phyloP scores from a whole-genome alignment of 768 basidiomycete species.

The Rhizopogon salebrosus region DNA sequence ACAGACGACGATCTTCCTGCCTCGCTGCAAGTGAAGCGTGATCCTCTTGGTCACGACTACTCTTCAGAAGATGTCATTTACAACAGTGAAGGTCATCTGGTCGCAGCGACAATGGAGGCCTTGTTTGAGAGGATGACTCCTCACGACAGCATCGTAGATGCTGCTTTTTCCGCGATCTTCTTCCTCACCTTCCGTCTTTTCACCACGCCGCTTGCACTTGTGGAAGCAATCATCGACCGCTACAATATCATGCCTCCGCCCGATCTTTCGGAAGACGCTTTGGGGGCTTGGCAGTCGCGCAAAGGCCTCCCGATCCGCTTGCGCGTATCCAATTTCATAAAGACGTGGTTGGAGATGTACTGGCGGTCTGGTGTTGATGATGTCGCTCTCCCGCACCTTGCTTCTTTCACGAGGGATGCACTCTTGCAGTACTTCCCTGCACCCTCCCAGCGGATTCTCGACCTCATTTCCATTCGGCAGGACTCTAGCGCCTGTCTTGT shows the following conservation, averaged over 20 bases:
- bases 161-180: constrained; percentile 83
- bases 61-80: constrained; percentile 80
- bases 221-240: constrained; percentile 71
- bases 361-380: constrained; percentile 81
- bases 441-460: constrained; percentile 69
- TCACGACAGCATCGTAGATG: constrained; percentile 85
- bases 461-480: constrained; percentile 54
- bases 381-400: constrained; percentile 50
- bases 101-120: constrained; percentile 84
- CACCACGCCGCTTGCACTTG: constrained; percentile 69
- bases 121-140: constrained; percentile 98
- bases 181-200: constrained; percentile 95
- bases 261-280: constrained; percentile 51
- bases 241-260: constrained; percentile 75
- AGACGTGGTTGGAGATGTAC: constrained; percentile 88
- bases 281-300: constrained; percentile 74
- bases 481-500: constrained; percentile 42
- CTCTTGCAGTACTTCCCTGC: constrained; percentile 58
- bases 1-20: constrained; percentile 44
- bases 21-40: constrained; percentile 34
- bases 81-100: constrained; percentile 84
- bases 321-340: constrained; percentile 89
- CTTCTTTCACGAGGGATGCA: constrained; percentile 58
- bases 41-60: constrained; percentile 66
- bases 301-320: constrained; percentile 90